Percentiles rank a stretch among this genome's conserved stretches.
These are phyloP conservation scores for Halophytophthora polymorphica DNA, from an alignment of 352 stramenopile species.

Conservation along the genomic window DNA sequence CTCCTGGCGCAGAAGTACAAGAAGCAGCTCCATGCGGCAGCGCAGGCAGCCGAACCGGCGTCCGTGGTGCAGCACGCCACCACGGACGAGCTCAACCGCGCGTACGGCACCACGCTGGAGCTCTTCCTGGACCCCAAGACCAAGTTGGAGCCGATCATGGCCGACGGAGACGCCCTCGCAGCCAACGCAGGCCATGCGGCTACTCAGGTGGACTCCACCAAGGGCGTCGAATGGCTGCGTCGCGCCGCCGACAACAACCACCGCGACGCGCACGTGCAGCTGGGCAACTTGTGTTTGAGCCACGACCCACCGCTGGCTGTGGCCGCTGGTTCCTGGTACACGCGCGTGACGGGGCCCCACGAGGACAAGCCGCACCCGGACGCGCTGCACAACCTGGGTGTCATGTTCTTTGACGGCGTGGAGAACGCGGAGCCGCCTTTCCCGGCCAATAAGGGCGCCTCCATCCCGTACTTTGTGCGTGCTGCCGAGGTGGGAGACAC, in stretches of 20 bases:
- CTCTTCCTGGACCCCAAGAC: slow-evolving; percentile 58
- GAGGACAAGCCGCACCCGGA: slow-evolving; percentile 64
- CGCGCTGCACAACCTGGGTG: slow-evolving; percentile 80
- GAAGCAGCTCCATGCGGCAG: slow-evolving; percentile 21
- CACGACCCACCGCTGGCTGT: slow-evolving; percentile 74
- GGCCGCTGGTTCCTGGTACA: slow-evolving; percentile 75
- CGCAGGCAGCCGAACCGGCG: background rate
- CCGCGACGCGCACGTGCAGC: slow-evolving; percentile 72
- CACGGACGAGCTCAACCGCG: slow-evolving; percentile 52
- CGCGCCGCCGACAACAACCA: slow-evolving; percentile 74
- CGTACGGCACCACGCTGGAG: slow-evolving; percentile 71
- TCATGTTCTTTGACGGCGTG: slow-evolving; percentile 74
- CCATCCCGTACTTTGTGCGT: slow-evolving; percentile 76
- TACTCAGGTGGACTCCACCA: slow-evolving; percentile 49
- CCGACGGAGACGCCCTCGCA: slow-evolving; percentile 10
- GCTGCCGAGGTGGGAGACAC: slow-evolving; percentile 74
- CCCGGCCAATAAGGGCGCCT: slow-evolving; percentile 42
- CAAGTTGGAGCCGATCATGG: slow-evolving; percentile 45
- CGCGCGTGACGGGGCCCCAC: slow-evolving; percentile 42
- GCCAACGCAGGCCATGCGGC: slow-evolving; percentile 14
- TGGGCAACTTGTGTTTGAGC: slow-evolving; percentile 78
- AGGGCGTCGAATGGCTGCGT: slow-evolving; percentile 78
- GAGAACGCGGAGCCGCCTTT: slow-evolving; percentile 72
- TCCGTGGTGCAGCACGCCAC: slow-evolving; percentile 62
- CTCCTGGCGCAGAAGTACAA: slow-evolving; percentile 43